Evolutionary conservation across 2,329 filamentous ascomycete genomes (phyloP).

Genomic region (Metarhizium anisopliae): DNA sequence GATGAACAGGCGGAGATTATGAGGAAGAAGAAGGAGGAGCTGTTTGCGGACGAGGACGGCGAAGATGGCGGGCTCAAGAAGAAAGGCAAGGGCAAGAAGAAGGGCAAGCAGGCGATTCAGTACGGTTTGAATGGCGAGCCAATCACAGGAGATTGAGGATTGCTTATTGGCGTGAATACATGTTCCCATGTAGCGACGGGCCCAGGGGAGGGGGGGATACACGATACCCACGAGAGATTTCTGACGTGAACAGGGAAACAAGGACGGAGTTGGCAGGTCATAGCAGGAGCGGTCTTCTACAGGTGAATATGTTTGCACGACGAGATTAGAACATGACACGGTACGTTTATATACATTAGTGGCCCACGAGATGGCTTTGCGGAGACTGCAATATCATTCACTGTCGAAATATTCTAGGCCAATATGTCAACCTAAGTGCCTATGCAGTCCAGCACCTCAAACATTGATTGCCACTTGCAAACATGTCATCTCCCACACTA

Average conservation of each 20-base stretch:
- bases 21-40: conserved; percentile 37
- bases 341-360: too few relatives aligned
- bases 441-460: not conserved
- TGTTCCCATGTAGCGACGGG: too few relatives aligned
- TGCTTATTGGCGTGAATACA: not conserved
- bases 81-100: conserved; percentile 24
- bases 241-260: not conserved
- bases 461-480: not conserved
- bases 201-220: not conserved
- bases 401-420: not conserved
- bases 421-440: not conserved
- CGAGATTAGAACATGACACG: not conserved
- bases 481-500: not conserved
- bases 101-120: conserved; percentile 21
- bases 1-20: conserved; percentile 40
- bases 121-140: conserved; percentile 30
- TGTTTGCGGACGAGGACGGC: conserved; percentile 33
- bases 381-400: not conserved
- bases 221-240: not conserved
- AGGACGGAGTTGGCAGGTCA: not conserved
- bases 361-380: not conserved
- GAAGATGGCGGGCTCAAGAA: conserved; percentile 13
- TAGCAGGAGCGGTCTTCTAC: not conserved
- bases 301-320: not conserved
- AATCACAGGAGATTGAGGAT: conserved; percentile 9